These are phyloP conservation scores for Dendrobium nobile DNA, from an alignment of 106 monocot species.

Conservation along the genomic window DNA sequence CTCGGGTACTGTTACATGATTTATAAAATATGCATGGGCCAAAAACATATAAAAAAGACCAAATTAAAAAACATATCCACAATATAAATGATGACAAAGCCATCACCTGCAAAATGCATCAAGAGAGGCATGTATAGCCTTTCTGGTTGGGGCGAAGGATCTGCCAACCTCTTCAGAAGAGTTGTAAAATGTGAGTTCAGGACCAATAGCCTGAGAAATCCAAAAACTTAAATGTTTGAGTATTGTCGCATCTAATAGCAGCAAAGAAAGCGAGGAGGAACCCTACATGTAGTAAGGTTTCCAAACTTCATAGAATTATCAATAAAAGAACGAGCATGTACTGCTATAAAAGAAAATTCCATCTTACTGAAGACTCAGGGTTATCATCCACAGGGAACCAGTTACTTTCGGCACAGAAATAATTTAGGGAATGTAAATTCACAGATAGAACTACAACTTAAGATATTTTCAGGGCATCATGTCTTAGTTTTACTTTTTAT, in stretches of 20 bases:
- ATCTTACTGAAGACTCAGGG: not conserved
- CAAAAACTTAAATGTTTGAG: not conserved
- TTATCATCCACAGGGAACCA: not conserved
- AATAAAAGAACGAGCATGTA: not conserved
- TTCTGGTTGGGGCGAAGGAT: slow-evolving; percentile 49
- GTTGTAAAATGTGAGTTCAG: slow-evolving; percentile 89
- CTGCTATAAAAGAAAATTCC: not conserved
- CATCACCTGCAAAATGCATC: slow-evolving; percentile 79
- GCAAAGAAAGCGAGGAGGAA: not conserved
- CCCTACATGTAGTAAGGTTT: not conserved
- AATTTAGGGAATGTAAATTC: not conserved
- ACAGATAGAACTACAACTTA: not conserved
- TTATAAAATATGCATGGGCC: not conserved
- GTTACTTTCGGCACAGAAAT: not conserved
- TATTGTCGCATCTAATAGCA: not conserved
- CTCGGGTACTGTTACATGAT: not conserved
- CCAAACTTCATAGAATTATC: not conserved
- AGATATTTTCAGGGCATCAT: too few relatives aligned
- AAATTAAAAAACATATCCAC: not conserved
- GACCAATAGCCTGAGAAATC: slow-evolving; percentile 74
- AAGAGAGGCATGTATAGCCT: slow-evolving; percentile 79
- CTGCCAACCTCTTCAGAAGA: slow-evolving; percentile 62
- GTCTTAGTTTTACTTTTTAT: too few relatives aligned
- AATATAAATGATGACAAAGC: slow-evolving; percentile 10
- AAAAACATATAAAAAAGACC: not conserved